Percentiles rank a stretch among this genome's conserved stretches.
These are phyloP conservation scores for Saussurea involucrata DNA, from an alignment of 129 eudicot species.

Conservation along the genomic window DNA sequence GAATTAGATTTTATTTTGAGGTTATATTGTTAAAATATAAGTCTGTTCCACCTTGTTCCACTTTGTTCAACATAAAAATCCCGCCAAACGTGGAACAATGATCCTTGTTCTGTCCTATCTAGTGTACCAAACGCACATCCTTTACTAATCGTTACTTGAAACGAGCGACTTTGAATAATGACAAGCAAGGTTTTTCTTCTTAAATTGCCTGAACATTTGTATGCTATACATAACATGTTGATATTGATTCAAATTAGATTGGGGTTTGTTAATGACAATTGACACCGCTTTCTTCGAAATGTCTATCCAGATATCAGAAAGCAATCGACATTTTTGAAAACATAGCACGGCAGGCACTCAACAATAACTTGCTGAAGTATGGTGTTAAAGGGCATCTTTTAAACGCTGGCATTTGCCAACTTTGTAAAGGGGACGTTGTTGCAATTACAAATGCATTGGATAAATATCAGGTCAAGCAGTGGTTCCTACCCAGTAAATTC, in stretches of 20 bases:
- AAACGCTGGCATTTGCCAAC: constrained; percentile 61
- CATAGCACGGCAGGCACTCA: constrained; percentile 46
- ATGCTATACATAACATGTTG: not conserved
- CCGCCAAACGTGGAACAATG: too few species aligned
- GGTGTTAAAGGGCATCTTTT: constrained; percentile 62
- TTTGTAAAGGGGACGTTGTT: constrained; percentile 57
- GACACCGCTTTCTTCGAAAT: not conserved
- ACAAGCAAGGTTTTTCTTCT: not conserved
- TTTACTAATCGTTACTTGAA: not conserved
- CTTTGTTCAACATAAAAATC: too few species aligned
- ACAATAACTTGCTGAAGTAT: constrained; percentile 45
- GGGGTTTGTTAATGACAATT: not conserved
- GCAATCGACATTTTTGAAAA: constrained; percentile 54
- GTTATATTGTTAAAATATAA: too few species aligned
- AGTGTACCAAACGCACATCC: too few species aligned
- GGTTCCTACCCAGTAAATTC: not conserved
- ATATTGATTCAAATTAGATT: not conserved
- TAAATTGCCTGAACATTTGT: not conserved
- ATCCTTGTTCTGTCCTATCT: too few species aligned
- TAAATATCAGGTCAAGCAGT: constrained; percentile 18
- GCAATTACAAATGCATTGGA: constrained; percentile 53
- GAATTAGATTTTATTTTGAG: too few species aligned
- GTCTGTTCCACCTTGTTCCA: too few species aligned
- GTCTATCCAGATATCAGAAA: constrained; percentile 25
- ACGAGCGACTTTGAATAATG: not conserved